These are phyloP conservation scores for Termitomyces sp. DNA, from an alignment of 768 basidiomycete species.

Conservation along the genomic window DNA sequence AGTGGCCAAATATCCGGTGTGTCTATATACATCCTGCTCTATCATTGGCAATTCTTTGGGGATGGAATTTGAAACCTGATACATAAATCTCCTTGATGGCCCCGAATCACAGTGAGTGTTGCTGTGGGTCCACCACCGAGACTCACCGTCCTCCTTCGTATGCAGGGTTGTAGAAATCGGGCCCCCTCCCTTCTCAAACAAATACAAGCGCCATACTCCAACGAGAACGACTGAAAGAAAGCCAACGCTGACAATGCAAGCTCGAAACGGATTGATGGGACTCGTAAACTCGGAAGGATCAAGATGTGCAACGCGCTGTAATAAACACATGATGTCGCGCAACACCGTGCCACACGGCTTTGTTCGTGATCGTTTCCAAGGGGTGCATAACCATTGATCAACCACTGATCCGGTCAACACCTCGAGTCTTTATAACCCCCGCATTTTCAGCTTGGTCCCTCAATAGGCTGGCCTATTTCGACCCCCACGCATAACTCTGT, in stretches of 20 bases:
- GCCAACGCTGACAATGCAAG: not conserved
- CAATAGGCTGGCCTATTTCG: slow-evolving; percentile 20
- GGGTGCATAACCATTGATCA: slow-evolving; percentile 7
- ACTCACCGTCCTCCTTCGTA: not conserved
- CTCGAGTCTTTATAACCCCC: slow-evolving; percentile 2
- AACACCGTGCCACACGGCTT: too few species aligned
- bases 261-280: not conserved
- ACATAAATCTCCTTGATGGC: not conserved
- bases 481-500: slow-evolving; percentile 6
- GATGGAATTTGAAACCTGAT: too few species aligned
- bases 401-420: not conserved
- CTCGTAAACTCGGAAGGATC: not conserved
- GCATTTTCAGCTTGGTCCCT: not conserved
- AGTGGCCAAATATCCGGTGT: too few species aligned
- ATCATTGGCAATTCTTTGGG: too few species aligned
- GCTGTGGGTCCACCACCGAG: not conserved
- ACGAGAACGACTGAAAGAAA: not conserved
- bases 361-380: slow-evolving; percentile 2
- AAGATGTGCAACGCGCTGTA: too few species aligned
- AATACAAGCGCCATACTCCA: not conserved
- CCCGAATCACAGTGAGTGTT: not conserved
- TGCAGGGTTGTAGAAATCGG: too few species aligned
- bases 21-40: too few species aligned
- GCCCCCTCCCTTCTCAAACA: not conserved
- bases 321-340: too few species aligned